phyloP scores from a whole-genome alignment of 345 rosid genomes.

The Lepidium didymum region DNA sequence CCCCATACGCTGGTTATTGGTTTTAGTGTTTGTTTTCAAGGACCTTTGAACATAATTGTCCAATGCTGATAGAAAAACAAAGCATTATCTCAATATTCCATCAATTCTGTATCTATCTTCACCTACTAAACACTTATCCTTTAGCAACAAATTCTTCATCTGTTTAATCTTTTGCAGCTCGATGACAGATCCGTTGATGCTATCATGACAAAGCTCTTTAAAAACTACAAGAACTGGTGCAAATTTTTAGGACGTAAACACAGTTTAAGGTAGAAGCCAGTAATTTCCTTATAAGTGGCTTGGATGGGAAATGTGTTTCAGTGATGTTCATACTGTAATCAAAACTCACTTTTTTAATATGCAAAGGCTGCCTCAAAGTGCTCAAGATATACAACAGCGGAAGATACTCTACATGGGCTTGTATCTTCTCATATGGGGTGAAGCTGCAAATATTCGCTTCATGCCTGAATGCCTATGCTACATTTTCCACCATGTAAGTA shows the following conservation, averaged over 20 bases:
- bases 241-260: constrained; percentile 90
- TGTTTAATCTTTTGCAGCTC: constrained; percentile 45
- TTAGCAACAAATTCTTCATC: neutral
- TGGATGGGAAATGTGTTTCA: neutral
- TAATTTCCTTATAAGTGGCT: neutral
- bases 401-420: constrained; percentile 91
- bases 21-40: neutral
- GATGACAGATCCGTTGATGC: constrained; percentile 95
- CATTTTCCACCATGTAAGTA: constrained; percentile 88
- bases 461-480: constrained; percentile 95
- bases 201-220: constrained; percentile 77
- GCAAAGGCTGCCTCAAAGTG: constrained; percentile 81
- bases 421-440: constrained; percentile 96
- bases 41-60: neutral
- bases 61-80: neutral
- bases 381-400: constrained; percentile 86
- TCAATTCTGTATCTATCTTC: neutral
- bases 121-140: neutral
- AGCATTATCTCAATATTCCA: neutral
- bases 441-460: constrained; percentile 93
- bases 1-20: neutral
- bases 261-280: constrained; percentile 63
- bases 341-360: constrained; percentile 4
- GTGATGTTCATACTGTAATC: constrained; percentile 6
- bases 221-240: constrained; percentile 94